Evolutionary conservation across 371 early-diverging fungal genomes (phyloP), one percentile per base, ranked within the genome.

Genomic region (Paraphysoderma sedebokerense): DNA sequence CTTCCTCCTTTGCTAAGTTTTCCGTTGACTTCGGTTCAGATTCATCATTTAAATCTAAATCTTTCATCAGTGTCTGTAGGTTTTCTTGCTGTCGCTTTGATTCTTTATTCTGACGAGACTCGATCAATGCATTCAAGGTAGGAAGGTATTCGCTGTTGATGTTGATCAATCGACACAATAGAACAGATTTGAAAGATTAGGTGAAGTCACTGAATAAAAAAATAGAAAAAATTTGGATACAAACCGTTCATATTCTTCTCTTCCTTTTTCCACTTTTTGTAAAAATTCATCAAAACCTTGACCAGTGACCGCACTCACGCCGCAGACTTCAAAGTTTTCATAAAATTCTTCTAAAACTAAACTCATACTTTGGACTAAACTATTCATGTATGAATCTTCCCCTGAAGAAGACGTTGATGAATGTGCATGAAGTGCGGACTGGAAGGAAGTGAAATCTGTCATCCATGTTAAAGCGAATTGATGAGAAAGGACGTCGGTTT

Each of bases 301-400:
- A 8, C 98, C 98, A 0, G 97, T 96, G 48, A 89, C 79, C 2
- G 97, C 83, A 30, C 91, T 90, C 9, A 98, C 90, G 20, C 87
- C 85, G 1, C 84, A 85, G 8, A 85, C 81, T 36, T 69, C 77
- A 35, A 99, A 61, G 38, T 83, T 76, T 38, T 77, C 72, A 62
- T 98, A 99, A 58, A 98, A 99, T 68, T 99, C 99, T 57, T 98
- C 99, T 54, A 98, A 66, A 27, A 96, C 90, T 47, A 98, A 57
- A 47, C 88, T 83, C 92, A 98, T 93, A 1, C 88, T 88, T 49
- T 82, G 76, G 68, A 96, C 82, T 44, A 98, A 59, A 51, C 82
- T 79, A 56, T 79, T 82, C 95, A 93, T 92, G 60, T 86, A 96
- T 3, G 50, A 58, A 24, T 63, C 57, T 36, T 69, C 71, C 19